Base-by-base conservation (phyloP, 1,284 basidiomycete genomes). In the Thecaphora frezii region DNA sequence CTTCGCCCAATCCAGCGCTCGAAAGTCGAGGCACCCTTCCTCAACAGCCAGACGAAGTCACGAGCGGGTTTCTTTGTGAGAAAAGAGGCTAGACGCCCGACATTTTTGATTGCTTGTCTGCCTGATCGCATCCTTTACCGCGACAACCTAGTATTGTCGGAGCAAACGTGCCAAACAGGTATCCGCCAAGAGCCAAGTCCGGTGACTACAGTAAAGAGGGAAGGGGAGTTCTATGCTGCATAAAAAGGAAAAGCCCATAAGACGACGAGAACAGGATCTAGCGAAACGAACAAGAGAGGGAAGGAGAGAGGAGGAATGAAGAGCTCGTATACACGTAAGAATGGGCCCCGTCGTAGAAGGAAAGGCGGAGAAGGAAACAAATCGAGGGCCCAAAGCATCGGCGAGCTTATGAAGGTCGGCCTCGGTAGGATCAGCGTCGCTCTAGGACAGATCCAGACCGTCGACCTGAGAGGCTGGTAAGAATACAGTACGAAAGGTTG, bases 271-370 rank as follows among this genome's bases (percentile, higher is more conserved):
- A 14, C 8, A 30, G 14, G 14, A 14, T 30, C n/a, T n/a, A n/a
- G n/a, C n/a, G n/a, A 30, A 14, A 36, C 12, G 33, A 36, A 36
- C 28, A 28, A 13, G 28, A 28, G 28, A 28, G 28, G 7, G 28
- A 28, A 28, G 13, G 7, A 13, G 13, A 28, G 28, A 13, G 28
- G 28, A 36, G 18, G 33, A 36, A 36, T 4, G 33, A 14, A 16
- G 33, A 36, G 33, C 33, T 48, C 62, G 62, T 65, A 44, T 65
- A 65, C 62, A 54, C 57, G 33, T 36, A 36, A 36, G 62, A 65
- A 65, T 65, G 62, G 62, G 57, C 62, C 44, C 54, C 58, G 39
- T 2, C 39, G 36, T n/a, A 41, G 44, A 22, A 48, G 36, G 18
- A 26, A 39, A 54, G 47, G 54, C 45, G 54, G 60, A 65, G 22